A percentile compares a stretch with the other conserved stretches of the same genome.
Evolutionary conservation across 805 yeast species (phyloP).

Genomic region (Yarrowia keelungensis): DNA sequence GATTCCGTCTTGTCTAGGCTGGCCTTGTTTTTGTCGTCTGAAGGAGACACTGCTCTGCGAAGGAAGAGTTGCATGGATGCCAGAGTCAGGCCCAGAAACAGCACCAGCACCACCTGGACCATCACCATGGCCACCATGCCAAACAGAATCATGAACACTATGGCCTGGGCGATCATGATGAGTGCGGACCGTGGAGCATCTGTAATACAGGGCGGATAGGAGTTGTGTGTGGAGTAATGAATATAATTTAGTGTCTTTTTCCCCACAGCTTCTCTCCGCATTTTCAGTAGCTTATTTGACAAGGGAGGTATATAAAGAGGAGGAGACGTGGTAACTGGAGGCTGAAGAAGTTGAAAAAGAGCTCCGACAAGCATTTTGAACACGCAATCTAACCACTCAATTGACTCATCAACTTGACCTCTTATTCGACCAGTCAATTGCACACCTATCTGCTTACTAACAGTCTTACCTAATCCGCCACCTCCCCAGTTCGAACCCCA

Average conservation of each 20-base stretch:
- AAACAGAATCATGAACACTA: constrained; percentile 6
- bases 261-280: constrained; percentile 31
- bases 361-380: not conserved
- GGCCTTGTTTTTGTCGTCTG: constrained; percentile 21
- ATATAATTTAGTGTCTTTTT: not conserved
- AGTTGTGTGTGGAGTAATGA: not conserved
- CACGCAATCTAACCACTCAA: not conserved
- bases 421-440: too few species aligned
- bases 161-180: constrained; percentile 11
- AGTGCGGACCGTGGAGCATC: not conserved
- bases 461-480: not conserved
- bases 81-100: constrained; percentile 31
- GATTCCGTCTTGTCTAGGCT: constrained; percentile 5
- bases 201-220: constrained; percentile 4
- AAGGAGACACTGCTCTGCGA: constrained; percentile 1
- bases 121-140: constrained; percentile 33
- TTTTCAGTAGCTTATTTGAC: constrained; percentile 5
- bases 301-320: not conserved
- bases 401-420: too few species aligned
- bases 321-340: not conserved
- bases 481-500: constrained; percentile 7
- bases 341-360: too few species aligned
- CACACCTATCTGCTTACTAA: not conserved
- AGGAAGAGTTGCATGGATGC: constrained; percentile 30
- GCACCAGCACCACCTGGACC: constrained; percentile 24